Base-by-base conservation (phyloP, 352 stramenopile species). In the Phytophthora crassamura region DNA sequence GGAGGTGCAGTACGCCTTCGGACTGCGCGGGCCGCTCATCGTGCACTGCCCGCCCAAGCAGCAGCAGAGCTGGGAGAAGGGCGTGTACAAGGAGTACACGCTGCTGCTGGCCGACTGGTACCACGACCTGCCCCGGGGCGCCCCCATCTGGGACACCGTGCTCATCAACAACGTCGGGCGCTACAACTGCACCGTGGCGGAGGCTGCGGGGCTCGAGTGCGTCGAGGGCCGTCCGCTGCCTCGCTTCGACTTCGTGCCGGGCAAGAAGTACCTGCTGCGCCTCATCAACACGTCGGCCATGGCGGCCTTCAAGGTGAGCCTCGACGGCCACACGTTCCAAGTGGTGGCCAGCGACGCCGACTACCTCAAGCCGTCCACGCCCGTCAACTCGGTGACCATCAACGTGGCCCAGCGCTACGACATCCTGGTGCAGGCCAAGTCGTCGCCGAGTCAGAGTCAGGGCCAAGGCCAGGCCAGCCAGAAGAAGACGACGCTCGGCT, bases 251-350 rank as follows among this genome's bases (percentile, higher is more conserved):
- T 76, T 84, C 52, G 28, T 49, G 2, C 41, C 69, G 0, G 69
- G 69, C 15, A 74, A 75, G 33, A 77, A 69, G 41, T 84, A 84
- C 22, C 56, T 72, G 11, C 48, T 84, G 8, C 62, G 76, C 2
- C 33, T 84, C 12, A 84, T 84, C 54, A 84, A 82, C 58, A 70
- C 59, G 15, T 74, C 66, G 22, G 72, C 70, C 2, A 68, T 82
- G 52, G 72, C 76, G 1, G 61, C 66, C n/a, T 84, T 84, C 41
- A 72, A 84, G 14, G 43, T 84, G 34, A 80, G 62, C 48, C 70
- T 84, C 42, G 76, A 84, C 53, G 61, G 58, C 7, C 76, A 84
- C n/a, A n/a, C 22, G 22, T 25, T 25, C 25, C 25, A 30, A 30
- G 25, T 30, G 25, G 25, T 30, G 2, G 74, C 66, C 9, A 67